Base-by-base conservation (phyloP, 371 early-diverging fungal genomes). In the Nosema muscidifuracis region DNA sequence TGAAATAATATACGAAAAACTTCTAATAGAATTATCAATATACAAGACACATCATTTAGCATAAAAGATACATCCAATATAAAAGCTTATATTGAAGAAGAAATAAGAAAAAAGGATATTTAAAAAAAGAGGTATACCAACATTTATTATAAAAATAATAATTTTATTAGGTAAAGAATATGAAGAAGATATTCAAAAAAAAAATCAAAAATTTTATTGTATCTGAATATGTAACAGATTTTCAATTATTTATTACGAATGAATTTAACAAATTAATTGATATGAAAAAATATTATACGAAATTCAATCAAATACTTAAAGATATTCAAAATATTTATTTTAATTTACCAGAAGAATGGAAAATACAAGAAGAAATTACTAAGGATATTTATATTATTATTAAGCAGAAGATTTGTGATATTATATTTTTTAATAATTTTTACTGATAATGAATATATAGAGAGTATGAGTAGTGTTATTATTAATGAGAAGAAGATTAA, bases 391-490 rank as follows among this genome's bases (percentile, higher is more conserved):
- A 63, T 30, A 22, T 62, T 1, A 68, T 69, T 40, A 65, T 73
- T 22, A 79, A 79, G 50, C 73, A 79, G 33, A 64, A 51, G n/a
- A 43, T 72, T 38, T 76, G 71, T 36, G 76, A 79, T 30, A 65
- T 57, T 28, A 71, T 76, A 40, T 76, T 72, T 38, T 18, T 34
- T 43, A 63, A 62, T 28, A 57, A 76, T 15, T 28, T 67, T 28
- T n/a, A 36, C 51, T 2, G 63, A 67, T 13, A 33, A 31, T 7
- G 56, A 62, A 26, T 75, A 63, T 65, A 18, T 58, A 22, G 42
- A 55, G 2, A 63, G 51, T 12, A 31, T 76, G 1, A 13, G 36
- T 13, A 12, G 7, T 40, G 53, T 62, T 2, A 26, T 79, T 3
- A 42, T 7, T n/a, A 51, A 63, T 38, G 79, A 79, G 65, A 72